phyloP scores from a whole-genome alignment of 2,329 filamentous ascomycete species.

The Penicillium paneum region DNA sequence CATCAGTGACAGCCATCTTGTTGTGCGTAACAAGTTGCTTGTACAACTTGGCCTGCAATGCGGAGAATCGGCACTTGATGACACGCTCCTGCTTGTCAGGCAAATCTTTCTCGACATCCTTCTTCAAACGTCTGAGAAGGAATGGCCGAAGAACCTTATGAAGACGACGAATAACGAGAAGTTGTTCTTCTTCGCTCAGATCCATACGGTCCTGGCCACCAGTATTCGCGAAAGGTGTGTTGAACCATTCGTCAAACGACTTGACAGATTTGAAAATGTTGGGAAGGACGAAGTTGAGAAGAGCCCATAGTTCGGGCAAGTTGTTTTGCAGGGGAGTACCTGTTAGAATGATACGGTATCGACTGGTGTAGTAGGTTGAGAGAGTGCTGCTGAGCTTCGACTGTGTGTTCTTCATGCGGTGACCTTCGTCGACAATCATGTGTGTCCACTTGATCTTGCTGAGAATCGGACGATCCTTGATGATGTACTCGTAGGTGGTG shows the following conservation, averaged over 20 bases:
- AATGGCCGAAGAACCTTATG: constrained; percentile 98
- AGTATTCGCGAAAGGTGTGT: constrained; percentile 97
- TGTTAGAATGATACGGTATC: constrained; percentile 93
- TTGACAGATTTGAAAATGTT: constrained; percentile 99
- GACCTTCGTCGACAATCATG: constrained; percentile 99
- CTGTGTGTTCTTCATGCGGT: constrained; percentile 98
- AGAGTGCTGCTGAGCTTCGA: constrained; percentile 96
- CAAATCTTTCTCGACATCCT: constrained; percentile 97
- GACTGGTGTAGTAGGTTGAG: constrained; percentile 89
- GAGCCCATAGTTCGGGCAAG: constrained; percentile 89
- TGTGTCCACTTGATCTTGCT: constrained; percentile 99
- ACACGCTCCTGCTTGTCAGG: constrained; percentile 99
- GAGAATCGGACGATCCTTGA: constrained; percentile 92
- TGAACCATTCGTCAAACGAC: constrained; percentile 99
- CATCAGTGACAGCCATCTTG: constrained; percentile 88
- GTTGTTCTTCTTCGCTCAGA: constrained; percentile 97
- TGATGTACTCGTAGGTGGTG: constrained; percentile 99
- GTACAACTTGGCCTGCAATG: constrained; percentile 88
- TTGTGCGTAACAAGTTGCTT: constrained; percentile 97
- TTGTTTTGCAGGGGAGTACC: constrained; percentile 98
- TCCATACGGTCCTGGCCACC: constrained; percentile 99
- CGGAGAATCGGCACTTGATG: constrained; percentile 98
- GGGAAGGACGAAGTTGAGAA: constrained; percentile 96
- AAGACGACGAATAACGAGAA: constrained; percentile 94
- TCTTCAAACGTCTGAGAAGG: constrained; percentile 96